Percentiles rank a stretch among this genome's conserved stretches.
Conservation (phyloP, 2,329 filamentous ascomycete genomes). For the Sclerotinia spermophila region DNA sequence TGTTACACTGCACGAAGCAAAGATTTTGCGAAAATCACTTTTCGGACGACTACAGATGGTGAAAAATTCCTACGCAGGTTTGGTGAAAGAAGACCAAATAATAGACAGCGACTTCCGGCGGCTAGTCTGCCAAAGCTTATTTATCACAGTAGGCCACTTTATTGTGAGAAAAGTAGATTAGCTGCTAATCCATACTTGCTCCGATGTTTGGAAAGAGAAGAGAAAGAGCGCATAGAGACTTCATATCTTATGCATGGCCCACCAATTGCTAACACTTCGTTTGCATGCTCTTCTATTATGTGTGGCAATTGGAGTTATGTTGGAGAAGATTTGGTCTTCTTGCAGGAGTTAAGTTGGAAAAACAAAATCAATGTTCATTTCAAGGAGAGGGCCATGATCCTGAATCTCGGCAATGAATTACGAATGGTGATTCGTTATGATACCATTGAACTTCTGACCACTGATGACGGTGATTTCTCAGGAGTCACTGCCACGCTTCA, state of each 20-base stretch:
- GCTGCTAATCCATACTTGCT: constrained; percentile 28
- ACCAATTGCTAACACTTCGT: constrained; percentile 31
- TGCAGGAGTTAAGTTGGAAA: constrained; percentile 42
- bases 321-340: constrained; percentile 40
- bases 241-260: background rate
- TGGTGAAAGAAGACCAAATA: constrained; percentile 26
- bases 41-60: constrained; percentile 42
- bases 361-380: constrained; percentile 40
- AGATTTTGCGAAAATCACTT: constrained; percentile 44
- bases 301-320: constrained; percentile 46
- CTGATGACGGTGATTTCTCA: constrained; percentile 40
- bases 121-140: constrained; percentile 12
- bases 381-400: constrained; percentile 40
- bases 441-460: constrained; percentile 37
- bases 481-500: constrained; percentile 50
- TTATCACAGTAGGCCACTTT: constrained; percentile 27
- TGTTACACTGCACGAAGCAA: constrained; percentile 44
- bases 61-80: constrained; percentile 42
- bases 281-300: constrained; percentile 37
- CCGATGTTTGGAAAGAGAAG: constrained; percentile 27
- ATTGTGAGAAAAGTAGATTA: constrained; percentile 27
- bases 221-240: constrained; percentile 19
- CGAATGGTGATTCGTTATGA: constrained; percentile 44
- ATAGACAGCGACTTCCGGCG: background rate
- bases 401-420: constrained; percentile 41